These are phyloP conservation scores for Penicillium roqueforti DNA, from an alignment of 495 filamentous ascomycete species.

Conservation along the genomic window DNA sequence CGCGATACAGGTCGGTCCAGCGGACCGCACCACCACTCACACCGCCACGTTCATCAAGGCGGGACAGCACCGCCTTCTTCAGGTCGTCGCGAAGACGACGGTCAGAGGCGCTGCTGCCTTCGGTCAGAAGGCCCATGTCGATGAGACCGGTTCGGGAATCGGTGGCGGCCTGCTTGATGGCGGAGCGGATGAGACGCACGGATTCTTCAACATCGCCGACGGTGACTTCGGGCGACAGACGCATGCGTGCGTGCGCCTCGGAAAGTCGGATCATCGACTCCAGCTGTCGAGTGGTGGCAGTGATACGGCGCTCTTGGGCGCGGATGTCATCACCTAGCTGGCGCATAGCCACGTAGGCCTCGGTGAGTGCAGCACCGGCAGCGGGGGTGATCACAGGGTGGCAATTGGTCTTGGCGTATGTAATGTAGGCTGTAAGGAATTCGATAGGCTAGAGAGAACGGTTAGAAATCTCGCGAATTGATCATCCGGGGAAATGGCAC, in stretches of 20 bases:
- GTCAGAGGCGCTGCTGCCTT: constrained; percentile 83
- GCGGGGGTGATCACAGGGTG: constrained; percentile 74
- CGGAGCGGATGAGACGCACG: constrained; percentile 83
- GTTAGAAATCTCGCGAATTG: constrained; percentile 6
- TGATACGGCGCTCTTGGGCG: constrained; percentile 89
- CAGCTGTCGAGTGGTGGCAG: constrained; percentile 90
- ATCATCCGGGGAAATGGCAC: constrained; percentile 26
- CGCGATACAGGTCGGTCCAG: constrained; percentile 69
- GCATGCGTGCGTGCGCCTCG: constrained; percentile 98
- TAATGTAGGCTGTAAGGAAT: constrained; percentile 95
- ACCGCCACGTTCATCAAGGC: constrained; percentile 72
- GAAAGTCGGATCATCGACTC: constrained; percentile 96
- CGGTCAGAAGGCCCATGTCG: constrained; percentile 92
- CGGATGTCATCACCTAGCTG: constrained; percentile 94
- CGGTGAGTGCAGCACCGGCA: constrained; percentile 75
- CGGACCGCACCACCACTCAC: constrained; percentile 61
- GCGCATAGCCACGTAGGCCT: constrained; percentile 92
- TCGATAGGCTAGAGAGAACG: constrained; percentile 66
- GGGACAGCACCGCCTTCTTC: constrained; percentile 67
- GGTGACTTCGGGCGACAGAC: constrained; percentile 71
- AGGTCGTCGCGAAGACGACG: constrained; percentile 75
- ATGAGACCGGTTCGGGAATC: constrained; percentile 88
- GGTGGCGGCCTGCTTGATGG: constrained; percentile 95
- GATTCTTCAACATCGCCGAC: constrained; percentile 83
- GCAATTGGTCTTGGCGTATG: constrained; percentile 84